These are phyloP conservation scores for Saccharomyces kudriavzevii DNA, from an alignment of 805 yeast genomes.

Conservation along the genomic window DNA sequence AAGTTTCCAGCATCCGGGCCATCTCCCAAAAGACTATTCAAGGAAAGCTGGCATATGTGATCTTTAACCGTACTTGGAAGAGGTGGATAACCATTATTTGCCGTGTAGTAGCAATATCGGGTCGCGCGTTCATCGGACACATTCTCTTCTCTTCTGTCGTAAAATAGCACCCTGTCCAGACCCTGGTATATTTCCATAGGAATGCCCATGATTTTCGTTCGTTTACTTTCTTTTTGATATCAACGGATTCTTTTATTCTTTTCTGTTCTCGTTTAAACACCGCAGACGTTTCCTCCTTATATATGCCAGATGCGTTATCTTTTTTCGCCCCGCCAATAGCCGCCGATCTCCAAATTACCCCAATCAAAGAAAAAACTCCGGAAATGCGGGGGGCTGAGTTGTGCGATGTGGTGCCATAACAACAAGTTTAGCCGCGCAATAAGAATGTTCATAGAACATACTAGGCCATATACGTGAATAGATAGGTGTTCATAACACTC, in stretches of 20 bases:
- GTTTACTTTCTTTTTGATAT: neutral
- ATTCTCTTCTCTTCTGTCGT: neutral
- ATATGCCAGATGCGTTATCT: neutral
- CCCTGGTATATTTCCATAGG: constrained; percentile 1
- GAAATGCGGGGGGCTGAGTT: neutral
- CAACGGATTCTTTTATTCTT: neutral
- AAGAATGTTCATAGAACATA: neutral
- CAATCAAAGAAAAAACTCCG: neutral
- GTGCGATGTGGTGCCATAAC: neutral
- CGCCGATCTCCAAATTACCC: neutral
- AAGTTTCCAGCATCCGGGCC: neutral
- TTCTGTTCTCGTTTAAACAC: neutral
- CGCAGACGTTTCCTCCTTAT: neutral
- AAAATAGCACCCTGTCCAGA: neutral
- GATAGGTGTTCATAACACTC: no score
- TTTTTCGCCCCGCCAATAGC: neutral
- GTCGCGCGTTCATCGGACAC: neutral
- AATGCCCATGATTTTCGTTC: constrained; percentile 2
- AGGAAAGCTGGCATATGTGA: neutral
- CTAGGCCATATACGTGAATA: no score
- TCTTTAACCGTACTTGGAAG: neutral
- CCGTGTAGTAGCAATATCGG: neutral
- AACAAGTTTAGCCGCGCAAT: neutral
- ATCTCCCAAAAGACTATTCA: neutral
- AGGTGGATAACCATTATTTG: neutral